Percentiles rank a stretch among this genome's conserved stretches.
Conservation (phyloP, 192 early-diverging fungal genomes). For the Backusella tuberculispora region DNA sequence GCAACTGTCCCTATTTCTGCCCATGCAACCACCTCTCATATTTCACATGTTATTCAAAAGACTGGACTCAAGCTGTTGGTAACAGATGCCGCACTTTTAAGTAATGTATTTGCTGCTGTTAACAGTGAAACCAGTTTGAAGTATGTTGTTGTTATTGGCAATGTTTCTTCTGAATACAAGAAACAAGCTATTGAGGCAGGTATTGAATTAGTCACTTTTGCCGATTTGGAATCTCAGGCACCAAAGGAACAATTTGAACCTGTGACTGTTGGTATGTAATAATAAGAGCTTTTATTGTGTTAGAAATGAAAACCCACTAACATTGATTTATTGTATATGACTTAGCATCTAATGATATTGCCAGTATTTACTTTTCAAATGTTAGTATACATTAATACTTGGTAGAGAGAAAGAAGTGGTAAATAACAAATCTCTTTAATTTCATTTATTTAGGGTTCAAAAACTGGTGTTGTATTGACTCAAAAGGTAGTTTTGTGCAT, state of each 20-base stretch:
- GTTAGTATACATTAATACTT: conserved; percentile 20
- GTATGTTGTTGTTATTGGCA: conserved; percentile 34
- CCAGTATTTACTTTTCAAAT: conserved; percentile 33
- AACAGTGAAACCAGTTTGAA: conserved; percentile 13
- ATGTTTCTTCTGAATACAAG: conserved; percentile 10
- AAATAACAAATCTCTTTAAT: background rate
- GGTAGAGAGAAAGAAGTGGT: background rate
- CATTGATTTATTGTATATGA: background rate
- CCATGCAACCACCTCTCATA: conserved; percentile 25
- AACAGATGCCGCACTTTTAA: background rate
- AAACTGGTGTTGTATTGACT: conserved; percentile 38
- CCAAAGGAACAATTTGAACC: background rate
- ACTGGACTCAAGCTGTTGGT: conserved; percentile 21
- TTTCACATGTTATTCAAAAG: conserved; percentile 30
- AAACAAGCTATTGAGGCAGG: conserved; percentile 5
- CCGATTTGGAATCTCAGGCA: conserved; percentile 23
- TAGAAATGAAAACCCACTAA: background rate
- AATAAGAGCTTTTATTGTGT: background rate
- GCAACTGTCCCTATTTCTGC: conserved; percentile 38
- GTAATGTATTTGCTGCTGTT: conserved; percentile 14
- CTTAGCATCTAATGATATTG: conserved; percentile 33
- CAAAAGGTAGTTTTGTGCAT: conserved; percentile 36
- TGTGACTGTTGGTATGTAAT: conserved; percentile 29
- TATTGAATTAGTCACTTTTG: conserved; percentile 27
- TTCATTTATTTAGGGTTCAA: background rate